Base-by-base conservation (phyloP, 495 filamentous ascomycete genomes). In the Daldinia decipiens region DNA sequence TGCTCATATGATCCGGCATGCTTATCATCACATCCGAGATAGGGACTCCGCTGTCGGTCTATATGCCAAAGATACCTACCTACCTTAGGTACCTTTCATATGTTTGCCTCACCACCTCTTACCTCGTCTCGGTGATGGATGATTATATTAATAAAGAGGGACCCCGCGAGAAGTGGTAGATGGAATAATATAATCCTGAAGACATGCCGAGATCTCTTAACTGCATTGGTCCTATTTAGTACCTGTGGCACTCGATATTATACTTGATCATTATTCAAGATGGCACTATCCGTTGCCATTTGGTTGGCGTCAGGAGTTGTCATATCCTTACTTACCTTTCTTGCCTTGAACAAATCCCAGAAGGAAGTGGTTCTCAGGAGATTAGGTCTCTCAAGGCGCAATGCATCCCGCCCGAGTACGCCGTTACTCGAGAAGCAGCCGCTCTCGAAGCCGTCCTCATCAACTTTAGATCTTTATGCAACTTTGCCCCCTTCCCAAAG, bases 401-500 rank as follows among this genome's bases (percentile, higher is more conserved):
- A 24, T 31, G 55, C 62, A 19, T 65, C 55, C 27, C 71, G 61
- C 40, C 74, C 72, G 15, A 66, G 57, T 50, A 73, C 67, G 2
- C 70, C 69, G 17, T 29, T 32, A 24, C 67, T 75, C 6, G 72
- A 77, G 65, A 73, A 77, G 55, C 60, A 75, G 39, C 47, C 38
- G 1, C 24, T 45, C 13, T 65, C 70, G 3, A 75, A 75, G 40
- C 67, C 73, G 17, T 52, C 73, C 13, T 65, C 64, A 1, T 61
- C 61, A 17, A 47, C 66, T 19, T 65, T 65, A 17, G 53, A 74
- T 38, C 26, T 73, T 29, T 19, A 58, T 36, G 66, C 45, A 70
- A 50, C 77, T 12, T 36, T 70, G 1, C 34, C 73, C 40, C 55
- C 68, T 72, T 69, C 82, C 68, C 67, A 72, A 64, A 67, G 82